Evolutionary conservation across 257 asterid species (phyloP).

Genomic region (Nicotiana knightiana): DNA sequence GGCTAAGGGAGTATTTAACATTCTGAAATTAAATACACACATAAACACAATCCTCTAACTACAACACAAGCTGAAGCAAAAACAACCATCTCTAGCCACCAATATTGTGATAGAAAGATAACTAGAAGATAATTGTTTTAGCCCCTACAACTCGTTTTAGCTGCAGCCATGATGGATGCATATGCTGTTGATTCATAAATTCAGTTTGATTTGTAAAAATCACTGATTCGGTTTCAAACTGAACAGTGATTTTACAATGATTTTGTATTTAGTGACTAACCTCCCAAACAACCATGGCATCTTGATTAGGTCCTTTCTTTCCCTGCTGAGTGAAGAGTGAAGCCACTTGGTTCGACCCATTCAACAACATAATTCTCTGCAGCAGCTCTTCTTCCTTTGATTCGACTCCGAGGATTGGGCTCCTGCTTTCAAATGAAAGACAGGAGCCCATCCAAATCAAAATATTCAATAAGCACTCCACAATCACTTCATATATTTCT

Average conservation of each 20-base stretch:
- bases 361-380: background rate
- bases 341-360: background rate
- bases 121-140: no score
- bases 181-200: background rate
- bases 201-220: no score
- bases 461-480: background rate
- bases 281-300: constrained; percentile 12
- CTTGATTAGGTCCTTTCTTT: constrained; percentile 1
- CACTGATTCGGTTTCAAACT: no score
- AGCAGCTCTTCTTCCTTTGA: background rate
- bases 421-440: background rate
- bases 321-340: constrained; percentile 1
- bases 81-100: background rate
- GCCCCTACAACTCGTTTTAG: background rate
- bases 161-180: background rate
- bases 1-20: background rate
- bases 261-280: background rate
- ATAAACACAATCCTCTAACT: background rate
- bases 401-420: background rate
- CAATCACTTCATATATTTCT: background rate
- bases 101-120: background rate
- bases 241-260: no score
- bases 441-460: background rate
- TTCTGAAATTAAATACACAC: background rate
- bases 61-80: background rate